These are phyloP conservation scores for Talaromyces trachyspermus DNA, from an alignment of 495 filamentous ascomycete genomes.

Conservation along the genomic window DNA sequence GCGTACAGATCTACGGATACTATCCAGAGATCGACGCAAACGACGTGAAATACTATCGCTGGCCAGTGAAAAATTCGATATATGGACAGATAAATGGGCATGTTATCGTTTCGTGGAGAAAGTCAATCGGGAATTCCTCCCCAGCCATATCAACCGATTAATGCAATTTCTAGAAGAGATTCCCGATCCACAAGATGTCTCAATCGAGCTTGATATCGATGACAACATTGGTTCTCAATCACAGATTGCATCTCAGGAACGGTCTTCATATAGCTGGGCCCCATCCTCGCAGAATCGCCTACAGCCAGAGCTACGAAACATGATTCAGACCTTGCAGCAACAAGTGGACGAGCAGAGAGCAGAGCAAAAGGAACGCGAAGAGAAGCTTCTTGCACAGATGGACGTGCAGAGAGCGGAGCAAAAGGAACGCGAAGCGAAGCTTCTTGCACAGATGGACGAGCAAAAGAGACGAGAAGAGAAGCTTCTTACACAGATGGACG, in stretches of 20 bases:
- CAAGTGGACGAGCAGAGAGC: not conserved
- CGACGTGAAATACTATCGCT: constrained; percentile 15
- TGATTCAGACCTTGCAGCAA: constrained; percentile 3
- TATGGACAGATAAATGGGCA: constrained; percentile 25
- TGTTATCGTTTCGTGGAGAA: constrained; percentile 29
- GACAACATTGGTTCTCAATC: not conserved
- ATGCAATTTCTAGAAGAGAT: not conserved
- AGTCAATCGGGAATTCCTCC: constrained; percentile 8
- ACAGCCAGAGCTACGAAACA: constrained; percentile 3
- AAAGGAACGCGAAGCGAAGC: no score
- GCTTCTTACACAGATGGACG: not conserved
- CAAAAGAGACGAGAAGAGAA: no score
- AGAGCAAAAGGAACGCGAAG: constrained; percentile 3
- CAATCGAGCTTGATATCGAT: not conserved
- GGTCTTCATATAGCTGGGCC: not conserved
- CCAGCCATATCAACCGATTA: not conserved
- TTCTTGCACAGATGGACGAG: no score
- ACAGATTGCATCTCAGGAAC: not conserved
- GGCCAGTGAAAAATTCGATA: constrained; percentile 13
- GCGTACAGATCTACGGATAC: constrained; percentile 20
- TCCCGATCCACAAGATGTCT: not conserved
- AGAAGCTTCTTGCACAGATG: not conserved
- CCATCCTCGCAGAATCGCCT: not conserved
- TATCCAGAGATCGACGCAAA: constrained; percentile 19
- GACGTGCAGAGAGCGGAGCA: not conserved